Evolutionary conservation across 2,329 filamentous ascomycete genomes (phyloP).

Genomic region (Zymoseptoria tritici): DNA sequence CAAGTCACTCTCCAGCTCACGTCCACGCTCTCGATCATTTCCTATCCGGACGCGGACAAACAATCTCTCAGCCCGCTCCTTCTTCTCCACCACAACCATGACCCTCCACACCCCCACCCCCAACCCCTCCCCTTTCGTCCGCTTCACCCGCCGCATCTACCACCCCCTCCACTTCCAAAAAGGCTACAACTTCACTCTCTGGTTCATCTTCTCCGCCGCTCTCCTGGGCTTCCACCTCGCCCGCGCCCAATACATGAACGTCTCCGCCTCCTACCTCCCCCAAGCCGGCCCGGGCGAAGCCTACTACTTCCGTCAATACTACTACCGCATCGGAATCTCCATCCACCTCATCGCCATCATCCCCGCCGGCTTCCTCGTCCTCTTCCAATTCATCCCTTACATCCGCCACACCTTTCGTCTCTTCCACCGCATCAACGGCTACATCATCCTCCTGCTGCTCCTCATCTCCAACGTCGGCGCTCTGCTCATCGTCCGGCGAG

Average conservation of each 20-base stretch:
- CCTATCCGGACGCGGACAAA: no score
- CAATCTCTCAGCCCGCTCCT: neutral
- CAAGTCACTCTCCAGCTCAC: no score
- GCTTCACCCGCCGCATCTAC: slow-evolving; percentile 29
- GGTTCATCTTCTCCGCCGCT: slow-evolving; percentile 21
- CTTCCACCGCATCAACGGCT: slow-evolving; percentile 56
- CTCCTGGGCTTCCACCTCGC: slow-evolving; percentile 44
- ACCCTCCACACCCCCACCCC: slow-evolving; percentile 7
- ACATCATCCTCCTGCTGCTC: slow-evolving; percentile 45
- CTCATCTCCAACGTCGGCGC: slow-evolving; percentile 42
- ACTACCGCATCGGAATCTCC: slow-evolving; percentile 35
- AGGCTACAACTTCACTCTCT: slow-evolving; percentile 52
- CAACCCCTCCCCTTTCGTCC: slow-evolving; percentile 17
- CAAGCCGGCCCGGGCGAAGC: slow-evolving; percentile 37
- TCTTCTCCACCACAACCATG: slow-evolving; percentile 3
- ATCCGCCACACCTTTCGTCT: slow-evolving; percentile 43
- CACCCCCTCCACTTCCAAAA: slow-evolving; percentile 48
- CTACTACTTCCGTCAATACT: slow-evolving; percentile 34
- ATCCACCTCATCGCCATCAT: slow-evolving; percentile 38
- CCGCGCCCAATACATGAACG: slow-evolving; percentile 44
- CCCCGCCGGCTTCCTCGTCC: slow-evolving; percentile 34
- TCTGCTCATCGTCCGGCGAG: slow-evolving; percentile 45
- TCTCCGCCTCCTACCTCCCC: slow-evolving; percentile 28
- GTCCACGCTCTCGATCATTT: no score
- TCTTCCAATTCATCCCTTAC: slow-evolving; percentile 37